phyloP scores from a whole-genome alignment of 78 protist genomes.

The Anaeramoeba ignava region DNA sequence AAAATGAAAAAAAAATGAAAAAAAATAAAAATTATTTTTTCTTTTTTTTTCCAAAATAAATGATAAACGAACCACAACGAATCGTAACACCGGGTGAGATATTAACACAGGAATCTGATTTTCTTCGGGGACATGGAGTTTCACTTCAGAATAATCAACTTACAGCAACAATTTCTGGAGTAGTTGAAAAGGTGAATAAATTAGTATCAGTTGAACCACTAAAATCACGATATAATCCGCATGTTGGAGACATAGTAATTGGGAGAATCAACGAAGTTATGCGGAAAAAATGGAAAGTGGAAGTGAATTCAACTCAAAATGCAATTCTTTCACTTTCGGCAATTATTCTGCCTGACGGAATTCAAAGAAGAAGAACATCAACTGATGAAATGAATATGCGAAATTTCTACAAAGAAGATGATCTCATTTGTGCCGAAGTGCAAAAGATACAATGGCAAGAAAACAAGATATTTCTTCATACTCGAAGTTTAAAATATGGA shows the following conservation, averaged over 20 bases:
- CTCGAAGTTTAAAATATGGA: slow-evolving; percentile 54
- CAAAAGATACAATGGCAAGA: slow-evolving; percentile 35
- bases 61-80: too few relatives aligned
- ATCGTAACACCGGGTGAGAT: too few relatives aligned
- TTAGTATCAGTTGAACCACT: slow-evolving; percentile 49
- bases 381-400: slow-evolving; percentile 71
- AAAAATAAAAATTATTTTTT: too few relatives aligned
- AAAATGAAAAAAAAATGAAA: too few relatives aligned
- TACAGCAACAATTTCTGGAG: slow-evolving; percentile 48
- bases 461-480: slow-evolving; percentile 57
- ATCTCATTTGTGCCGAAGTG: slow-evolving; percentile 66
- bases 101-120: not conserved
- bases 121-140: slow-evolving; percentile 25
- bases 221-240: slow-evolving; percentile 34
- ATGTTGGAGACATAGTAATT: slow-evolving; percentile 73
- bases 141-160: slow-evolving; percentile 6
- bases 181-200: slow-evolving; percentile 55
- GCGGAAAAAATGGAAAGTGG: slow-evolving; percentile 57
- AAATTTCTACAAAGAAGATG: slow-evolving; percentile 52
- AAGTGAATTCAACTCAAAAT: slow-evolving; percentile 38
- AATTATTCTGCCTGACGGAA: slow-evolving; percentile 73
- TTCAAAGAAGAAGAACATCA: slow-evolving; percentile 47
- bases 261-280: slow-evolving; percentile 46
- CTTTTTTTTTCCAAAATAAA: too few relatives aligned
- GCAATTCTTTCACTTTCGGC: slow-evolving; percentile 45